Evolutionary conservation across 1,284 basidiomycete genomes (phyloP).

Genomic region (Pyrrhoderma lamaoense): DNA sequence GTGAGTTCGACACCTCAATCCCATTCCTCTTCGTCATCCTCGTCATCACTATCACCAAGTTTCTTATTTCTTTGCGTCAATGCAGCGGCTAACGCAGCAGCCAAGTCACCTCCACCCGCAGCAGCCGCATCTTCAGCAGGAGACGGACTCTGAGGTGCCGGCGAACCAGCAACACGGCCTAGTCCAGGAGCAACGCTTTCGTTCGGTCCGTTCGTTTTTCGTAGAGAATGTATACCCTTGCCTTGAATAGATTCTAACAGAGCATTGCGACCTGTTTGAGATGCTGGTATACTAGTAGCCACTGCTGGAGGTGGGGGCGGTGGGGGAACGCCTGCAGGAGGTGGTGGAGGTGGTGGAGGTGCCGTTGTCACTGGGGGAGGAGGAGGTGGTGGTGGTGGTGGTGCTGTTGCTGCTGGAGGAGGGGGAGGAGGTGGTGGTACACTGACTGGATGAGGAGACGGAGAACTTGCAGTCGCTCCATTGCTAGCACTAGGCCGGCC

Average conservation of each 20-base stretch:
- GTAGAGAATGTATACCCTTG: conserved; percentile 62
- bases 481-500: conserved; percentile 9
- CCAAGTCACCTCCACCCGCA: conserved; percentile 47
- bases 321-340: not conserved
- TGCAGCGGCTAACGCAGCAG: conserved; percentile 60
- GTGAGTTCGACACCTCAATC: conserved; percentile 37
- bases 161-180: conserved; percentile 17
- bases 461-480: conserved; percentile 12
- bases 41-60: conserved; percentile 85
- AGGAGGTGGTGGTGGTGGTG: conserved; percentile 29
- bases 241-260: conserved; percentile 65
- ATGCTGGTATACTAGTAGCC: conserved; percentile 33
- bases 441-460: no score
- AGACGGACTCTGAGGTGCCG: conserved; percentile 29
- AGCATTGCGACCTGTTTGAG: conserved; percentile 44
- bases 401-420: conserved; percentile 25
- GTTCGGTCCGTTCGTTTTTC: conserved; percentile 49
- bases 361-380: conserved; percentile 23
- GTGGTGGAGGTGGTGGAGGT: conserved; percentile 24
- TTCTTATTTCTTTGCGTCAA: conserved; percentile 79
- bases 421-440: conserved; percentile 18
- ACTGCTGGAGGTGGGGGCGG: conserved; percentile 29
- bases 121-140: conserved; percentile 35
- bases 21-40: conserved; percentile 88
- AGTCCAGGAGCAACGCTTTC: conserved; percentile 24